Evolutionary conservation across 371 early-diverging fungal genomes (phyloP), one percentile per base, ranked within the genome.

Genomic region (Chytridium lagenaria): DNA sequence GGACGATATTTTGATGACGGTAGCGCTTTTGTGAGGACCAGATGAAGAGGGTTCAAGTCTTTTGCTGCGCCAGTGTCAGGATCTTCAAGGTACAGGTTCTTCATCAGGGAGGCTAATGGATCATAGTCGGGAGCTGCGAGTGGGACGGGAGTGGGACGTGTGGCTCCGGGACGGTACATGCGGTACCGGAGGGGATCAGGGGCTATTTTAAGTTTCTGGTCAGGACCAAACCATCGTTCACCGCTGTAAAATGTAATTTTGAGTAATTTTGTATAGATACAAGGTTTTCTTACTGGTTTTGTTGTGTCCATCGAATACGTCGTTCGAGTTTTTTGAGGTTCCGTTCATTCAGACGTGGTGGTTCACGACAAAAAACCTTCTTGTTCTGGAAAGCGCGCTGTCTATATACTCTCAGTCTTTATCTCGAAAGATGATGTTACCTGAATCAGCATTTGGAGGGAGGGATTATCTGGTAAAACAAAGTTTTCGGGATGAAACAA

Each of bases 281-380:
- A 59, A 50, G 50, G 23, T 36, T 15, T 49, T 38, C 67, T 50
- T 28, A 76, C 78, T 71, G 63, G 52, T 75, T 76, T 1, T 30
- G 50, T 34, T 80, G 73, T 5, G 59, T 65, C 30, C 61, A 37
- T 5, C 72, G 30, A 16, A 80, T 65, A 15, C 81, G 40, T 37
- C 74, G 28, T 31, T 73, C 69, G 30, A 80, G n/a, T 66, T 74
- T 69, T 0, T 72, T 66, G 26, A 75, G 38, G 39, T 80, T 80
- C 55, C 50, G 38, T 5, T 67, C 0, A 1, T 59, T 38, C 1
- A 80, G 68, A 2, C 33, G 30, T 19, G 81, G 81, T 37, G 52
- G 55, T 34, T 59, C 68, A 1, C 78, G 38, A 77, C 78, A 44
- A 73, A 80, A 80, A 66, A 0, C 81, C 81, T 52, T 80, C 81